Base-by-base conservation (phyloP, 371 early-diverging fungal species). In the Circinella umbellata region DNA sequence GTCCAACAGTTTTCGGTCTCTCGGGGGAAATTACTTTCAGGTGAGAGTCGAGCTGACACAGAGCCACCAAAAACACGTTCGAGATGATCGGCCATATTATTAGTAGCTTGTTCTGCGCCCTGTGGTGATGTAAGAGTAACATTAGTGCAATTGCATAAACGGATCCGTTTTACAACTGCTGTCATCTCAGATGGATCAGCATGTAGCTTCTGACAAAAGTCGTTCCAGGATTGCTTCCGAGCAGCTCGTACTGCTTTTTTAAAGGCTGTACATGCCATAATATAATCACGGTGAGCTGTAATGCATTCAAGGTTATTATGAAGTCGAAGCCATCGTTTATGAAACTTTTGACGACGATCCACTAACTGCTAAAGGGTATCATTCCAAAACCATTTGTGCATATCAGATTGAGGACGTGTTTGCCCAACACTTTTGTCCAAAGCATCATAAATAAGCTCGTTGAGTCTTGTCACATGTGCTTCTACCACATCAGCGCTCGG, bases 221-320 rank as follows among this genome's bases (percentile, higher is more conserved):
- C 69, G 3, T 46, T 15, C 71, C 71, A 73, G 8, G 71, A 69
- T 64, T 73, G 57, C 42, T 65, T 18, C 42, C 64, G 64, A n/a
- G 54, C 35, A 20, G 46, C 37, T 17, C 36, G 4, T 48, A 68
- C 62, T 14, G 68, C 68, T 36, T 46, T 35, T 4, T 61, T 5
- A 35, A 68, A 61, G 0, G 20, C 51, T 15, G 49, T 46, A 36
- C 68, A 62, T 13, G 61, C 61, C 10, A 35, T 17, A 17, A 37
- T 48, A 59, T 61, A 68, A 8, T 18, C 61, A 35, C 18, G 20
- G 46, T 68, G 20, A 39, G 68, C 68, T 20, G 37, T 61, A 48
- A 67, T 55, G 36, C 59, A 13, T 55, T 62, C 68, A 15, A 68
- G 13, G 68, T 61, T 61, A 68, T 68, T 47, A 15, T 3, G 47